Percentiles rank a stretch among this genome's conserved stretches.
phyloP scores from a whole-genome alignment of 768 basidiomycete species.

The Leccinum subtestaceum region DNA sequence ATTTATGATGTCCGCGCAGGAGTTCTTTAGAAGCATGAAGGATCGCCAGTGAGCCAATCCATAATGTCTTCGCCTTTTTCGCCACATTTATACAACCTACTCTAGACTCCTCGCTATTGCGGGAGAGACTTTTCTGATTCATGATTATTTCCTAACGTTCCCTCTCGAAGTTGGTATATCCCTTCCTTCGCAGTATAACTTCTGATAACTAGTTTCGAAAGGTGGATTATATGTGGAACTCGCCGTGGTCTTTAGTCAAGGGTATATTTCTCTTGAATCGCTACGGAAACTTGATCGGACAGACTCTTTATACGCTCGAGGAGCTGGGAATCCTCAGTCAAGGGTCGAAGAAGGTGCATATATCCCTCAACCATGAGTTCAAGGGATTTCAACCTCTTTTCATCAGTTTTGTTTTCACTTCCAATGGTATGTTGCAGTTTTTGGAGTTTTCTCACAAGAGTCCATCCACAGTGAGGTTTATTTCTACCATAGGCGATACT shows the following conservation, averaged over 20 bases:
- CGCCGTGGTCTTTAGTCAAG: conserved; percentile 8
- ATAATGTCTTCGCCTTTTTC: not conserved
- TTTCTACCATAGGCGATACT: not conserved
- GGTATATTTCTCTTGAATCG: conserved; percentile 17
- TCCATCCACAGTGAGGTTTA: conserved; percentile 13
- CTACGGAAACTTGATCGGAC: conserved; percentile 13
- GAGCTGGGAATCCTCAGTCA: conserved; percentile 12
- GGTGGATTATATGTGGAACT: conserved; percentile 6
- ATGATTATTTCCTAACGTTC: conserved; percentile 16
- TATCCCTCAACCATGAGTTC: not conserved
- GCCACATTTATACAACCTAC: not conserved
- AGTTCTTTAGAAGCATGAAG: not conserved
- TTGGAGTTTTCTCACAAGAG: conserved; percentile 1
- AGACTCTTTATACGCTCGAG: conserved; percentile 6
- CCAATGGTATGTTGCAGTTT: not conserved
- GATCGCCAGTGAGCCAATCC: not conserved
- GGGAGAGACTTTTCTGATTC: conserved; percentile 2
- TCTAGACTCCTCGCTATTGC: not conserved
- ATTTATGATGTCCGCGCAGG: not conserved
- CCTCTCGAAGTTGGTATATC: conserved; percentile 11
- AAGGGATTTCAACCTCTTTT: no score
- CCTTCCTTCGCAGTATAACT: not conserved
- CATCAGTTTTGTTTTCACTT: conserved; percentile 11
- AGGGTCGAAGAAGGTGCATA: conserved; percentile 3
- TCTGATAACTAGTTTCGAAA: not conserved